A percentile compares a stretch with the other conserved stretches of the same genome.
phyloP scores from a whole-genome alignment of 768 basidiomycete species.

The Leccinum aurantiacum region DNA sequence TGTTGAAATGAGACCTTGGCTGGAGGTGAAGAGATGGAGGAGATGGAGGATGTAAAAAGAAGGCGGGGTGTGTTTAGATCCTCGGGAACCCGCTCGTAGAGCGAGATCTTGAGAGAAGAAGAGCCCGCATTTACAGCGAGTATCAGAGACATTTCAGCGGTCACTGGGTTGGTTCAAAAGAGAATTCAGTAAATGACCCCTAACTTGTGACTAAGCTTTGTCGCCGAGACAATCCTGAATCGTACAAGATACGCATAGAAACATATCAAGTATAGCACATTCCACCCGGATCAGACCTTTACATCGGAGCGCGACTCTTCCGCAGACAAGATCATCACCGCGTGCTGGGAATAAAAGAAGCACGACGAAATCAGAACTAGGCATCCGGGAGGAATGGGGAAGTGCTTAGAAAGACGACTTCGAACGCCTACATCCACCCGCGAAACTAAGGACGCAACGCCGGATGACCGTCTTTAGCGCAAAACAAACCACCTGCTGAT shows the following conservation, averaged over 20 bases:
- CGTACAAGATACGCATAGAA: not conserved
- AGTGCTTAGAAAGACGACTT: not conserved
- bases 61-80: slow-evolving; percentile 40
- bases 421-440: not conserved
- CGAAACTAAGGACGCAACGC: not conserved
- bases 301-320: slow-evolving; percentile 6
- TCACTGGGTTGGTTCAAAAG: not conserved
- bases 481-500: slow-evolving; percentile 3
- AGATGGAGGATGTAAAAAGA: slow-evolving; percentile 50
- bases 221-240: no score
- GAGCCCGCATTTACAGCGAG: slow-evolving; percentile 80
- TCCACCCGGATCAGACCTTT: slow-evolving; percentile 4
- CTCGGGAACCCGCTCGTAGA: slow-evolving; percentile 44
- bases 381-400: not conserved
- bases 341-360: slow-evolving; percentile 5
- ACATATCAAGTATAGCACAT: not conserved
- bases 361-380: not conserved
- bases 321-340: slow-evolving; percentile 2
- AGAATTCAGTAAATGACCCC: not conserved
- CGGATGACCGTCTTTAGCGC: slow-evolving; percentile 7
- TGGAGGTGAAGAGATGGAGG: slow-evolving; percentile 57
- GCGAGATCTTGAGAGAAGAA: slow-evolving; percentile 81
- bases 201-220: not conserved
- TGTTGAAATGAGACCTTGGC: slow-evolving; percentile 48
- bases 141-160: slow-evolving; percentile 40